Evolutionary conservation across 2,329 filamentous ascomycete genomes (phyloP).

Genomic region (Pseudopyricularia cyperi): DNA sequence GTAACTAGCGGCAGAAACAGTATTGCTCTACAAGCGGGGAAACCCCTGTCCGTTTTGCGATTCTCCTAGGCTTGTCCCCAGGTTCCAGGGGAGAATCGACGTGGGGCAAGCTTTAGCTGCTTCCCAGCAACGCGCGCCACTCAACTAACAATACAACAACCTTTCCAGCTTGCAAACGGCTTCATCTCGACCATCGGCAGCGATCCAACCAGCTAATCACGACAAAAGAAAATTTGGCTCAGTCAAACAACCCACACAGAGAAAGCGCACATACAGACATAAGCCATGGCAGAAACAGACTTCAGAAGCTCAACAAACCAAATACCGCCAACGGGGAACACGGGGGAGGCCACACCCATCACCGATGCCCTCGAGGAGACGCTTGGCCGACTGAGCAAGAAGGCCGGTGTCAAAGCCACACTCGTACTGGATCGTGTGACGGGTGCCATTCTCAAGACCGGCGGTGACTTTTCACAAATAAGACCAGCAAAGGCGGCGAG

Average conservation of each 20-base stretch:
- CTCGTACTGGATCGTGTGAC: constrained; percentile 60
- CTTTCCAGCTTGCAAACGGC: not conserved
- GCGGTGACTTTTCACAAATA: constrained; percentile 52
- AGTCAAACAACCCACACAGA: not conserved
- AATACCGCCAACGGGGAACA: not conserved
- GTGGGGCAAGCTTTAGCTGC: not conserved
- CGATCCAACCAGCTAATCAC: not conserved
- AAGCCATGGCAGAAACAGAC: not conserved
- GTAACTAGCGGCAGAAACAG: constrained; percentile 17
- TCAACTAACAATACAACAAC: not conserved
- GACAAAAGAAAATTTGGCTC: too few species aligned
- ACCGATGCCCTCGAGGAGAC: constrained; percentile 52
- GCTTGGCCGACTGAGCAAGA: constrained; percentile 59
- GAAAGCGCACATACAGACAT: not conserved
- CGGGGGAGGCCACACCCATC: constrained; percentile 11
- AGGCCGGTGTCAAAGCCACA: constrained; percentile 67
- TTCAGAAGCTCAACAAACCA: constrained; percentile 3
- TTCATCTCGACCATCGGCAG: not conserved
- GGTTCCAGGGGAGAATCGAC: not conserved
- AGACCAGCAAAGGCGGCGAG: constrained; percentile 21
- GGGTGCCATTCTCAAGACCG: constrained; percentile 63
- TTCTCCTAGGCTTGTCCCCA: not conserved
- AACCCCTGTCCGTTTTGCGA: not conserved
- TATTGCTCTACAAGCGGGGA: not conserved
- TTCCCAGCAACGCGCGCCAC: too few species aligned